Evolutionary conservation across 371 early-diverging fungal genomes (phyloP), one percentile per base, ranked within the genome.

Genomic region (Parasitella parasitica): DNA sequence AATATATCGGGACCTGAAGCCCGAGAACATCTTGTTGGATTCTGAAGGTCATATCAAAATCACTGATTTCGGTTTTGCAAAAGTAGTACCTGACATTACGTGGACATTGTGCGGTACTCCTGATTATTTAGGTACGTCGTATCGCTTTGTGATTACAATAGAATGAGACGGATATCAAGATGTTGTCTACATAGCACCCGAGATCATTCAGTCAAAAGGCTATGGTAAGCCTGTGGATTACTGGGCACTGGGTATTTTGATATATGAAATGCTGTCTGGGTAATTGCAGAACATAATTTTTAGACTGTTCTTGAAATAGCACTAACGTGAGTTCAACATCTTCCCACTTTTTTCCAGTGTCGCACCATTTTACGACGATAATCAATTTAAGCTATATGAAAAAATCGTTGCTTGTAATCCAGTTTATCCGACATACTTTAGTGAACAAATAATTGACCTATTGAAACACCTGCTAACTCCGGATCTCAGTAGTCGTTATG

Each of bases 61-160:
- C 48, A 93, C 98, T 4, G 99, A 99, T 77, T 99, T 99, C 85
- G 99, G 99, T 6, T 99, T 99, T 85, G 97, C 99, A 28, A 98
- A 97, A 65, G 68, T 79, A 20, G 87, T 92, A 15, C 71, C 80
- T 15, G 87, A 86, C 54, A 80, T 63, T 11, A 76, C 73, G 24
- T 92, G 93, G 93, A 95, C 94, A 13, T 71, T 96, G 35, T 98
- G 98, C 72, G 99, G 99, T 13, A 99, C 99, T 18, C 99, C 99
- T 13, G 99, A 98, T 75, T 99, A 98, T 67, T 67, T 92, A 34
- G 43, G 54, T 61, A 54, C 34, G 12, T 13, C 0, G 18, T 37
- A 15, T 34, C 24, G 26, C 27, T 37, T 26, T 38, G n/a, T 16
- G 27, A n/a, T n/a, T n/a, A n/a, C n/a, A n/a, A n/a, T 35, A 7